phyloP scores from a whole-genome alignment of 306 rosid species.

The Nissolia schottii region DNA sequence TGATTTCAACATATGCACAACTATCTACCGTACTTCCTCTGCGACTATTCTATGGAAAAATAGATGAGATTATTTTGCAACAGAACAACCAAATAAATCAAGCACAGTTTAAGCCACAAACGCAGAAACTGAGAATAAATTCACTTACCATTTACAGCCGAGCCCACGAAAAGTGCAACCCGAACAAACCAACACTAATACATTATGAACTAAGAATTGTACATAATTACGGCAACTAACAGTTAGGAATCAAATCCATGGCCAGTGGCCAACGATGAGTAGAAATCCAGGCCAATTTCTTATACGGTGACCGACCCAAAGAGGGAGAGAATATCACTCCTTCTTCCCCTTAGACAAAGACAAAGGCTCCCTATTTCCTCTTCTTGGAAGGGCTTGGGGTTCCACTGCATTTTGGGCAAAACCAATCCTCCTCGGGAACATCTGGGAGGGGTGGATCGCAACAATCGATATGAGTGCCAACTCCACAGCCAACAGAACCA shows the following conservation, averaged over 20 bases:
- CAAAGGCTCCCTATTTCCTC: slow-evolving; percentile 40
- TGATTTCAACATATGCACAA: too few species aligned
- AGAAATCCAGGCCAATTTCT: not conserved
- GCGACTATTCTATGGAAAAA: too few species aligned
- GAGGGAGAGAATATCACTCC: not conserved
- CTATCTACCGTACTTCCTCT: too few species aligned
- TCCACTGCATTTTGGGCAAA: slow-evolving; percentile 57
- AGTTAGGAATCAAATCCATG: not conserved
- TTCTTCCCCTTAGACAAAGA: slow-evolving; percentile 28
- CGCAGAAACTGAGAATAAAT: too few species aligned
- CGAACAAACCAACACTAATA: too few species aligned
- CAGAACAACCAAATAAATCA: too few species aligned
- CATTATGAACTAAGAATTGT: too few species aligned
- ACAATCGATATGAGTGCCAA: slow-evolving; percentile 80
- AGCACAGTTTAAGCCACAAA: too few species aligned
- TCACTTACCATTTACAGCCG: too few species aligned
- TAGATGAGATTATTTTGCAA: too few species aligned
- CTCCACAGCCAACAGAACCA: slow-evolving; percentile 78
- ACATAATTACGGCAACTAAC: not conserved
- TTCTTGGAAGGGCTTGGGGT: slow-evolving; percentile 36
- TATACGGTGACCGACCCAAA: not conserved
- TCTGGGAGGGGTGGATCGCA: slow-evolving; percentile 71
- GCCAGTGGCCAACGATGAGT: not conserved
- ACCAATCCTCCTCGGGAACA: slow-evolving; percentile 86
- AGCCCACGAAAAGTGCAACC: too few species aligned